Conservation (phyloP, 164 flowering plant genomes). For the Nymphaea thermarum region DNA sequence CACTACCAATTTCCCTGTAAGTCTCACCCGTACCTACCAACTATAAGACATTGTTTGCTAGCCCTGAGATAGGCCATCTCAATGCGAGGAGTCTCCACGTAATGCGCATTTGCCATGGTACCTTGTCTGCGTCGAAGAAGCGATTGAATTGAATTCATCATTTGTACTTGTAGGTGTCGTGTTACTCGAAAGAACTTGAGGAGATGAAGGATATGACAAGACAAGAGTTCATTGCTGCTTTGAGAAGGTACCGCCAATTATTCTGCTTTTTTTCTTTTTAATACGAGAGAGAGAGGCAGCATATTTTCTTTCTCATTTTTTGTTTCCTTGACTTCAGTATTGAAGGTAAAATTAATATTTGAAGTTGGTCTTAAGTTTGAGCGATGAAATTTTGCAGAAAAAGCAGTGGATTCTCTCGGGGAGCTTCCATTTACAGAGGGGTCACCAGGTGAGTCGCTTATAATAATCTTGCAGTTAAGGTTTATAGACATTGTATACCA, state of each 20-base stretch:
- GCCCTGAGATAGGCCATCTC: too few relatives aligned
- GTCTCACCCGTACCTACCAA: neutral
- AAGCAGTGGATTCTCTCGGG: conserved; percentile 95
- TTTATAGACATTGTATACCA: too few relatives aligned
- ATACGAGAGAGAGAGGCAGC: neutral
- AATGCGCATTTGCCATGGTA: too few relatives aligned
- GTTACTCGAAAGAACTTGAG: conserved; percentile 75
- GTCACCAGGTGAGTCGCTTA: conserved; percentile 53
- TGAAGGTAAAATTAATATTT: too few relatives aligned
- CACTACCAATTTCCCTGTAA: conserved; percentile 47
- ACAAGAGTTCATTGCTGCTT: conserved; percentile 88
- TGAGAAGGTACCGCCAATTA: conserved; percentile 53
- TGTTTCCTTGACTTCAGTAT: too few relatives aligned
- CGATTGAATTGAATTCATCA: neutral
- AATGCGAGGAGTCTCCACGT: too few relatives aligned
- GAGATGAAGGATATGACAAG: conserved; percentile 96
- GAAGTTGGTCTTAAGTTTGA: neutral
- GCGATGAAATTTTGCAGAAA: conserved; percentile 32
- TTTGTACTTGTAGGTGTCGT: conserved; percentile 40
- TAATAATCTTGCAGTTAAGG: too few relatives aligned
- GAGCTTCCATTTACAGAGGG: conserved; percentile 87
- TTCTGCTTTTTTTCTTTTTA: neutral
- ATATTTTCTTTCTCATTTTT: too few relatives aligned
- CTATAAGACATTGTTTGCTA: too few relatives aligned
- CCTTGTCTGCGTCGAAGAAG: neutral